These are phyloP conservation scores for Stereum hirsutum DNA, from an alignment of 1,284 basidiomycete species.

Conservation along the genomic window DNA sequence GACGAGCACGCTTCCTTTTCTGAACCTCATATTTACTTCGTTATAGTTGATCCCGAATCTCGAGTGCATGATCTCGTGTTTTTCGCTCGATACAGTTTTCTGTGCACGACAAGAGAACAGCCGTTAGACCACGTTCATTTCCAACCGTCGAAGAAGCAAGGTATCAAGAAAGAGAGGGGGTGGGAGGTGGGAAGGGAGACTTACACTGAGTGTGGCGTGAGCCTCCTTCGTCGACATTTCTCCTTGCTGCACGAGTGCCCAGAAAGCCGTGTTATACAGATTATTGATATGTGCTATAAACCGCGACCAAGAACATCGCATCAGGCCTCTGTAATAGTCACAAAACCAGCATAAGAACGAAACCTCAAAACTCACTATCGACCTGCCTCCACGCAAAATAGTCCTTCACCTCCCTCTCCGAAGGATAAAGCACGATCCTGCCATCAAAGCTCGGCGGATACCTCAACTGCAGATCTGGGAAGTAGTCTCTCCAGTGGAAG, in stretches of 20 bases:
- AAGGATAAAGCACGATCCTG: constrained; percentile 81
- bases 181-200: background rate
- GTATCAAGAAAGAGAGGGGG: background rate
- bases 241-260: constrained; percentile 83
- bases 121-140: no score
- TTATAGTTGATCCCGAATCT: constrained; percentile 89
- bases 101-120: no score
- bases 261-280: constrained; percentile 93
- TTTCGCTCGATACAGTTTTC: constrained; percentile 84
- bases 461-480: constrained; percentile 60
- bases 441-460: constrained; percentile 94
- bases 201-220: constrained; percentile 67
- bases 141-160: background rate
- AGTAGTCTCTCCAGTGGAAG: constrained; percentile 76
- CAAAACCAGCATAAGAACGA: constrained; percentile 1
- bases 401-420: constrained; percentile 66
- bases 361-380: constrained; percentile 66
- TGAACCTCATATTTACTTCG: constrained; percentile 59
- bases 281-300: constrained; percentile 92
- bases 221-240: constrained; percentile 75
- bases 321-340: no score
- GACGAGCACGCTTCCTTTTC: constrained; percentile 83
- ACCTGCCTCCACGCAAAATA: constrained; percentile 96
- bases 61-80: constrained; percentile 86
- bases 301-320: background rate